Evolutionary conservation across 75 land plant genomes (phyloP).

Genomic region (Sequoiadendron giganteum): DNA sequence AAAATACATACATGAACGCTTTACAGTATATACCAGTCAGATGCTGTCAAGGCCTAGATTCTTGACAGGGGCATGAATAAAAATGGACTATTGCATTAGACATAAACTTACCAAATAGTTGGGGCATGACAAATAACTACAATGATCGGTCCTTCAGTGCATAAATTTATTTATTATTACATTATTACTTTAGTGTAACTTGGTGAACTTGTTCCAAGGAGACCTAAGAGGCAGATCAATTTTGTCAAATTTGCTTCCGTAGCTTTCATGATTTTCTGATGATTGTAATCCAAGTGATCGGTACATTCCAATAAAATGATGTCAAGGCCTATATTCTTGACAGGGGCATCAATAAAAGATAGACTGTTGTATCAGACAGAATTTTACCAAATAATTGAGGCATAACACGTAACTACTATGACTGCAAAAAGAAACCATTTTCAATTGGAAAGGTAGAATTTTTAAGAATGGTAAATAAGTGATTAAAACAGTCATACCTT

Average conservation of each 20-base stretch:
- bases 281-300: too few relatives aligned
- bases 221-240: neutral
- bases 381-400: neutral
- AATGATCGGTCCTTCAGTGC: neutral
- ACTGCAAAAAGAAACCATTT: neutral
- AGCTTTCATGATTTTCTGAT: neutral
- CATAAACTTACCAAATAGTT: neutral
- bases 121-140: too few relatives aligned
- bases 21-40: neutral
- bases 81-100: neutral
- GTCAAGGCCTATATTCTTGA: neutral
- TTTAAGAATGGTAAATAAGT: neutral
- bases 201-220: neutral
- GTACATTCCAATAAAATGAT: neutral
- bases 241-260: neutral
- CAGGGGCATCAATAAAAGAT: neutral
- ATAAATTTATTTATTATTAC: neutral
- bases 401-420: neutral
- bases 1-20: slow-evolving; percentile 38
- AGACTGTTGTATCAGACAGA: too few relatives aligned
- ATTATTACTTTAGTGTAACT: neutral
- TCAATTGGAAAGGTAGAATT: neutral
- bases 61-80: neutral
- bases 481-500: neutral
- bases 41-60: neutral